These are phyloP conservation scores for Babesia bovis DNA, from an alignment of 169 alveolate species.

Conservation along the genomic window DNA sequence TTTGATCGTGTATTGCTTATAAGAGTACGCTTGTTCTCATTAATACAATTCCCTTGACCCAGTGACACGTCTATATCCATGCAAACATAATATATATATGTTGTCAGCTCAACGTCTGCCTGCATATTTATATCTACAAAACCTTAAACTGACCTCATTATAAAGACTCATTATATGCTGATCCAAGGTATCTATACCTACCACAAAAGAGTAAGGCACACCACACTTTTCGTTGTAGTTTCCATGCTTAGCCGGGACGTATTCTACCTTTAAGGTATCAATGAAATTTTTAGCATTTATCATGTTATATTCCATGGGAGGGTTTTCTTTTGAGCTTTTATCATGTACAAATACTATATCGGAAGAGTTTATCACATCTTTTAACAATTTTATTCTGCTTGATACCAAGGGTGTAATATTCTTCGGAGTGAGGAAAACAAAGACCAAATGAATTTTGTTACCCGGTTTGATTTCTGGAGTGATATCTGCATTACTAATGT, in stretches of 20 bases:
- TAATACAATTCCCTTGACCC: background rate
- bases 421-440: slow-evolving; percentile 30
- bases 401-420: slow-evolving; percentile 19
- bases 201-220: slow-evolving; percentile 46
- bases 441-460: slow-evolving; percentile 17
- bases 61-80: background rate
- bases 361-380: slow-evolving; percentile 55
- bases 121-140: background rate
- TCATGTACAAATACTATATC: slow-evolving; percentile 1
- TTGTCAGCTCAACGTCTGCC: background rate
- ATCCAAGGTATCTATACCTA: background rate
- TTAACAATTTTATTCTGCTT: slow-evolving; percentile 39
- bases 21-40: background rate
- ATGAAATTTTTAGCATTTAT: slow-evolving; percentile 4
- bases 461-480: background rate
- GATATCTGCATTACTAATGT: background rate
- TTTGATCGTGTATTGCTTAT: background rate
- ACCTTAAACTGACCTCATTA: background rate
- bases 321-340: background rate
- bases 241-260: background rate
- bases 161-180: slow-evolving; percentile 1
- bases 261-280: slow-evolving; percentile 4
- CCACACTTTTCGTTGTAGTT: slow-evolving; percentile 17
- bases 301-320: slow-evolving; percentile 10
- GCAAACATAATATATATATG: background rate